Base-by-base conservation (phyloP, 1,284 basidiomycete species). In the Agaricales sp. region DNA sequence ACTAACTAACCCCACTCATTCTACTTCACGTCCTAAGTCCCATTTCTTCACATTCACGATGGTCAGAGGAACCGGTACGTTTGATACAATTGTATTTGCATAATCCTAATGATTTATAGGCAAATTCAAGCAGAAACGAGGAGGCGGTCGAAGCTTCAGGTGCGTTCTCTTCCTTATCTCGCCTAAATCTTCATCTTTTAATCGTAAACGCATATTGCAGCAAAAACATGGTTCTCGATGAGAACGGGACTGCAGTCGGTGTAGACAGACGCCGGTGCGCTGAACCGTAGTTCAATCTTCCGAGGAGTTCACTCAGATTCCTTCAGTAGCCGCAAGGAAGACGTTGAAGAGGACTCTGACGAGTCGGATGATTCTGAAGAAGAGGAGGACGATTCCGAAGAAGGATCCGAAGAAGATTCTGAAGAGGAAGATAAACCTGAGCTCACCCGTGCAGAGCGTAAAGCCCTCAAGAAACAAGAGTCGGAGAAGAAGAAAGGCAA, bases 81-180 rank as follows among this genome's bases (percentile, higher is more conserved):
- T 23, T 1, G 14, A 2, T 19, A 19, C 41, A 21, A 12, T 18
- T 8, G 16, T 43, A 37, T 23, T 26, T 20, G 46, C 23, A 41
- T 24, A 46, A 25, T 47, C 16, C 26, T 47, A 25, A 45, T 51
- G 43, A 43, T 23, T 22, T 8, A 12, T 56, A 82, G 82, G 84
- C 53, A 91, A 87, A 67, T 90, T 80, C 71, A 92, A 92, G 75
- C 73, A 80, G 53, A 85, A 85, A 60, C 87, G 91, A 48, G 91
- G 91, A 53, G 91, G 91, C 43, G 91, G 91, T 49, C 78, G 91
- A 55, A 77, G 68, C 58, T 90, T 90, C 63, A 87, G 84, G 75
- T 85, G 61, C 52, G 66, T 52, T 20, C 20, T 18, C 24, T 41
- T 13, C 46, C 45, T 18, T 46, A 20, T n/a, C 20, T 38, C n/a